Evolutionary conservation across 768 basidiomycete genomes (phyloP), one percentile per base, ranked within the genome.

Genomic region (Naganishia antarctica): DNA sequence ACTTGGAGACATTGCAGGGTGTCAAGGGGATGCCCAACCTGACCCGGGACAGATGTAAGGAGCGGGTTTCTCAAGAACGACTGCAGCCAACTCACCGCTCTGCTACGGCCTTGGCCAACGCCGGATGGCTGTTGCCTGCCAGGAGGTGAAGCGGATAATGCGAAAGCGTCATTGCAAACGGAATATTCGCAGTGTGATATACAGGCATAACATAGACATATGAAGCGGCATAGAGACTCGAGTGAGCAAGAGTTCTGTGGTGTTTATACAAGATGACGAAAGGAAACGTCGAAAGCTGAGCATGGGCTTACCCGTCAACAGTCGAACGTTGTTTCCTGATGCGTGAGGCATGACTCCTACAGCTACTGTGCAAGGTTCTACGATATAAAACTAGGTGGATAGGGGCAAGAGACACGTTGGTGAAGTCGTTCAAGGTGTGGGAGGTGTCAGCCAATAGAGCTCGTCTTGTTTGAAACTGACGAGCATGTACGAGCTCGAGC

Each of bases 21-120:
- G 90, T 88, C 63, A 98, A 83, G 44, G 89, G 84, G 57, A 98
- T 80, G 40, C 94, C 94, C 72, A 98, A 88, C 64, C 93, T 92
- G 80, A 12, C 13, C 8, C 6, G 43, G 29, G 34, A 11, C 25
- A n/a, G n/a, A n/a, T n/a, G n/a, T n/a, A n/a, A n/a, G n/a, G n/a
- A n/a, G n/a, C n/a, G n/a, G n/a, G n/a, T n/a, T n/a, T n/a, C n/a
- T n/a, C n/a, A n/a, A n/a, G n/a, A n/a, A n/a, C n/a, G n/a, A n/a
- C n/a, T 45, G 21, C 25, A 23, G 23, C 66, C 44, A 48, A 70
- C 79, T 74, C 82, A 93, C 92, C 92, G 86, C 81, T 87, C 83
- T 57, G 91, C 89, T 75, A 98, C 90, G 71, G 90, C 87, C 78
- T 93, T 87, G 37, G 93, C 93, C 69, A 98, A 83, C 79, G 91